These are phyloP conservation scores for Orbilia ellipsospora DNA, from an alignment of 2,329 filamentous ascomycete genomes.

Conservation along the genomic window DNA sequence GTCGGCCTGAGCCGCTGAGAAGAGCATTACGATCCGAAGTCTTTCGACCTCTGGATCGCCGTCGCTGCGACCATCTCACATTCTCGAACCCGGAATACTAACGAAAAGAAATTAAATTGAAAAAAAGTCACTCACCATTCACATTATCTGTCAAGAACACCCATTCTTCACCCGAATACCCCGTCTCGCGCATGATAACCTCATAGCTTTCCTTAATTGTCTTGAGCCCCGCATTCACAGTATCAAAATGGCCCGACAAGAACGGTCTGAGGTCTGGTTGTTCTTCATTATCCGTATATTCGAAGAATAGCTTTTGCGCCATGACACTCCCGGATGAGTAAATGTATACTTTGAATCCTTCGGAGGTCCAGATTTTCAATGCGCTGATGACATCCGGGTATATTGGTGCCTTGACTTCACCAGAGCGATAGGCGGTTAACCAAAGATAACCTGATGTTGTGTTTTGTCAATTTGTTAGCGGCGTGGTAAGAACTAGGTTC, in stretches of 20 bases:
- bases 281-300: slow-evolving; percentile 70
- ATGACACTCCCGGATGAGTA: slow-evolving; percentile 84
- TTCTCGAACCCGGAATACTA: background rate
- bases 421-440: slow-evolving; percentile 77
- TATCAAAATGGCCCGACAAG: slow-evolving; percentile 79
- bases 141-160: slow-evolving; percentile 86
- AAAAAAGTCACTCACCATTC: slow-evolving; percentile 63
- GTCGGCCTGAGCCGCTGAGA: background rate
- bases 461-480: slow-evolving; percentile 6
- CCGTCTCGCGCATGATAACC: slow-evolving; percentile 69
- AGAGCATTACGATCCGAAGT: slow-evolving; percentile 2
- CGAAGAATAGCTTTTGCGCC: slow-evolving; percentile 83
- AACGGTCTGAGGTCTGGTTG: slow-evolving; percentile 71
- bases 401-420: slow-evolving; percentile 76
- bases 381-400: slow-evolving; percentile 78
- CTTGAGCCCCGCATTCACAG: slow-evolving; percentile 81
- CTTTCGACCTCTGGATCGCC: background rate
- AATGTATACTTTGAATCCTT: slow-evolving; percentile 74
- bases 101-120: slow-evolving; percentile 2
- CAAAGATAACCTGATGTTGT: slow-evolving; percentile 72
- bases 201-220: slow-evolving; percentile 74
- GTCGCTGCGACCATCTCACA: background rate
- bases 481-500: background rate
- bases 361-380: slow-evolving; percentile 69
- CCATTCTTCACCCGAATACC: slow-evolving; percentile 68